Evolutionary conservation across 2,329 filamentous ascomycete genomes (phyloP), one percentile per base, ranked within the genome.

Genomic region (Pseudogymnoascus sp.): DNA sequence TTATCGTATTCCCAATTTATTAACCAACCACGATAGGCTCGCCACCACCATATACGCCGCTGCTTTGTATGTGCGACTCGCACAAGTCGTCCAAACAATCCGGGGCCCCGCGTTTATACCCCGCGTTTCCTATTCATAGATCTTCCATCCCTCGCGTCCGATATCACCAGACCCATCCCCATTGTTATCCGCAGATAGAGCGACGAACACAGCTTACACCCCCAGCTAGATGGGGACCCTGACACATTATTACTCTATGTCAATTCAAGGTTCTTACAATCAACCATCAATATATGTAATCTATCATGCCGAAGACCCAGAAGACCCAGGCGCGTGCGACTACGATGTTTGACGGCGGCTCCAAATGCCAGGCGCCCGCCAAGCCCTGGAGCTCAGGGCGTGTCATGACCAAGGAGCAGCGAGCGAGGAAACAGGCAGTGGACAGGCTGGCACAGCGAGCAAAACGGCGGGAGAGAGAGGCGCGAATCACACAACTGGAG

Each of bases 361-460:
- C 16, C 8, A 41, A 41, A 41, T 41, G 8, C 10, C 38, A 41
- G 10, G 38, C 8, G 10, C 16, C 38, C 38, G 38, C 8, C 16
- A 41, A 41, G 38, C 38, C 38, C n/a, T 41, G 38, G 38, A 41
- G 38, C 38, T 41, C 38, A 41, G 38, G 38, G 38, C 38, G 38
- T 16, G 38, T 41, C 16, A 41, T 41, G 38, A 41, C 38, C 26
- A 90, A 91, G 19, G 89, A 92, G 66, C 92, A 96, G 77, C 83
- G 96, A 64, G 90, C 89, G 43, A 89, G 92, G 74, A 96, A 96
- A 80, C 84, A 92, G 67, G 90, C 91, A 73, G 96, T 96, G 78
- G 92, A 96, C 75, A 85, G 92, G 66, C 90, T 96, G 76, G 92
- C 92, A 46, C 92, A 96, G 77, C 85, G 92, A 60, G 91, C 91